Percentiles rank a stretch among this genome's conserved stretches.
These are phyloP conservation scores for Neurospora sp. DNA, from an alignment of 495 filamentous ascomycete genomes.

Conservation along the genomic window DNA sequence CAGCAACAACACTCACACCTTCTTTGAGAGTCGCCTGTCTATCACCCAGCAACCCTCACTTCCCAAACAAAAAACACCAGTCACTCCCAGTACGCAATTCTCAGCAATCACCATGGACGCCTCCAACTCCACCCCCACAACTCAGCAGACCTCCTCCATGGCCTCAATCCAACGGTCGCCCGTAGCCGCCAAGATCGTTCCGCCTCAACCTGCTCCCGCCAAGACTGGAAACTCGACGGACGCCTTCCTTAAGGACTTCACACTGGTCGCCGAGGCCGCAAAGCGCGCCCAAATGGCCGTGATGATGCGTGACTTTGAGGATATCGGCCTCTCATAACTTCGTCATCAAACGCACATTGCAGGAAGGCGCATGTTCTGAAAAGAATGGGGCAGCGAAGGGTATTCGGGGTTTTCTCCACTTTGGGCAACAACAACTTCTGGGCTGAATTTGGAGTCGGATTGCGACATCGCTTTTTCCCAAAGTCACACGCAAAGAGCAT, in stretches of 20 bases:
- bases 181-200: conserved; percentile 15
- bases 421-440: neutral
- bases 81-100: neutral
- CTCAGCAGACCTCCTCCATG: conserved; percentile 16
- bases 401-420: neutral
- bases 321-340: conserved; percentile 42
- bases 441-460: neutral
- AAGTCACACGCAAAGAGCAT: no score
- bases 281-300: conserved; percentile 85
- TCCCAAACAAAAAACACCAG: neutral
- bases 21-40: neutral
- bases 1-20: neutral
- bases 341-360: no score
- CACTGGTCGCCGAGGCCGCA: conserved; percentile 85
- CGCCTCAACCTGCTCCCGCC: conserved; percentile 24
- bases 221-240: conserved; percentile 38
- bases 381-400: no score
- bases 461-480: neutral
- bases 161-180: conserved; percentile 20
- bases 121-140: conserved; percentile 22
- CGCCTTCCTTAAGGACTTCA: conserved; percentile 67
- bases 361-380: no score
- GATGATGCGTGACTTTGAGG: conserved; percentile 74
- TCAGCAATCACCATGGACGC: conserved; percentile 25
- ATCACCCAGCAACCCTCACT: neutral